These are phyloP conservation scores for Sphagnurus paluster DNA, from an alignment of 1,284 basidiomycete species.

Conservation along the genomic window DNA sequence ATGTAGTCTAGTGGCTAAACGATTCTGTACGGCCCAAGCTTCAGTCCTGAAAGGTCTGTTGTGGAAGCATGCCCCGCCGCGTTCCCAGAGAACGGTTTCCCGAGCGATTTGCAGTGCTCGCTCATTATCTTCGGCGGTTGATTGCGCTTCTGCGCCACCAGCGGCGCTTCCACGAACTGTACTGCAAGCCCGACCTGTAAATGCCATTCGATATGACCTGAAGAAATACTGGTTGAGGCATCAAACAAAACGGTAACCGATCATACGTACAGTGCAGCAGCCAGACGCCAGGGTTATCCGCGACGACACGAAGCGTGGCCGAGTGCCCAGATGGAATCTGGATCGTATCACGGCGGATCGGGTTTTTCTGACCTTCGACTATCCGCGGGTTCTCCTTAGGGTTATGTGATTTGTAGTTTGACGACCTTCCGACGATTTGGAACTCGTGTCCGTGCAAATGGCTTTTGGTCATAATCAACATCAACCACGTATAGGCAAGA, in stretches of 20 bases:
- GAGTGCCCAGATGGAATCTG: slow-evolving; percentile 61
- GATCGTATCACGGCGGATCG: slow-evolving; percentile 82
- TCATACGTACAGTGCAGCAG: slow-evolving; percentile 75
- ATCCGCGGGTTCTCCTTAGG: slow-evolving; percentile 81
- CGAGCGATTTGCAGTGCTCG: slow-evolving; percentile 73
- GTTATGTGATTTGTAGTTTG: slow-evolving; percentile 78
- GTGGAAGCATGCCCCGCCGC: slow-evolving; percentile 68
- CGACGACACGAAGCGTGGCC: slow-evolving; percentile 67
- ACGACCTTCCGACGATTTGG: slow-evolving; percentile 73
- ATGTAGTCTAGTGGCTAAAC: too few relatives aligned
- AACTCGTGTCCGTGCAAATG: slow-evolving; percentile 84
- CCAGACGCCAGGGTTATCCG: slow-evolving; percentile 87
- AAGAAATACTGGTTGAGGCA: neutral
- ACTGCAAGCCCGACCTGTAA: slow-evolving; percentile 77
- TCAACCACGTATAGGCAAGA: too few relatives aligned
- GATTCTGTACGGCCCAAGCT: slow-evolving; percentile 68
- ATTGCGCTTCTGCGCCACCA: slow-evolving; percentile 51
- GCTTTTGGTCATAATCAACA: slow-evolving; percentile 35
- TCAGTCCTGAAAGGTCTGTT: slow-evolving; percentile 64
- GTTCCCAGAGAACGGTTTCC: slow-evolving; percentile 70
- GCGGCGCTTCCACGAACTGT: slow-evolving; percentile 76
- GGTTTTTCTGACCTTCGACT: slow-evolving; percentile 76
- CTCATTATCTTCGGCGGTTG: slow-evolving; percentile 52
- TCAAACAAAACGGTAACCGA: too few relatives aligned
- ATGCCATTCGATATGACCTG: slow-evolving; percentile 85